A percentile compares a stretch with the other conserved stretches of the same genome.
Evolutionary conservation across 2,329 filamentous ascomycete species (phyloP).

Genomic region (Botrytis pseudocinerea): DNA sequence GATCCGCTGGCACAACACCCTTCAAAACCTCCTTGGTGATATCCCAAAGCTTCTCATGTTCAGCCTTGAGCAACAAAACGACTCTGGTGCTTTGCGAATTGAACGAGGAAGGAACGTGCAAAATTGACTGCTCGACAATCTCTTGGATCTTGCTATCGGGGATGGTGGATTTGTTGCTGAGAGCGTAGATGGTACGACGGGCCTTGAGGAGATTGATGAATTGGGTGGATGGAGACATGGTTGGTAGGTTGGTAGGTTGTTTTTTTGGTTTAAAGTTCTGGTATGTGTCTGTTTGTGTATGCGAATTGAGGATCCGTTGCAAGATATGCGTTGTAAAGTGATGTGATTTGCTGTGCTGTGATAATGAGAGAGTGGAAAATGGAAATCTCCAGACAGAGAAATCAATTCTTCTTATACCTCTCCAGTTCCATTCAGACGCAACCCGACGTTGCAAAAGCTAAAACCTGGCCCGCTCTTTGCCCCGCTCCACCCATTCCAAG

Average conservation of each 20-base stretch:
- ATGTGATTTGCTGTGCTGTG: background rate
- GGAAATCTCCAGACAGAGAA: background rate
- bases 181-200: constrained; percentile 69
- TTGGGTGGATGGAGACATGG: constrained; percentile 32
- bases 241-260: background rate
- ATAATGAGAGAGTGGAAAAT: background rate
- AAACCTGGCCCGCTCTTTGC: background rate
- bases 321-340: background rate
- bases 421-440: background rate
- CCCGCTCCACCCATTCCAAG: background rate
- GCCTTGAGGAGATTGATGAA: constrained; percentile 62
- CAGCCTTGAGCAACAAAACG: constrained; percentile 74
- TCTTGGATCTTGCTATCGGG: constrained; percentile 60
- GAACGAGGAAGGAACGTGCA: constrained; percentile 77
- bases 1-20: constrained; percentile 60
- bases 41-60: constrained; percentile 90
- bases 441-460: background rate
- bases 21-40: constrained; percentile 65
- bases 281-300: background rate
- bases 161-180: constrained; percentile 64
- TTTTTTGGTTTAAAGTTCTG: background rate
- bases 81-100: constrained; percentile 83
- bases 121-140: constrained; percentile 63
- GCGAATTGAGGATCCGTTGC: background rate
- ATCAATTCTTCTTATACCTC: background rate